Percentiles rank a stretch among this genome's conserved stretches.
Evolutionary conservation across 2,329 filamentous ascomycete genomes (phyloP).

Genomic region (Xenoacremonium recifei): DNA sequence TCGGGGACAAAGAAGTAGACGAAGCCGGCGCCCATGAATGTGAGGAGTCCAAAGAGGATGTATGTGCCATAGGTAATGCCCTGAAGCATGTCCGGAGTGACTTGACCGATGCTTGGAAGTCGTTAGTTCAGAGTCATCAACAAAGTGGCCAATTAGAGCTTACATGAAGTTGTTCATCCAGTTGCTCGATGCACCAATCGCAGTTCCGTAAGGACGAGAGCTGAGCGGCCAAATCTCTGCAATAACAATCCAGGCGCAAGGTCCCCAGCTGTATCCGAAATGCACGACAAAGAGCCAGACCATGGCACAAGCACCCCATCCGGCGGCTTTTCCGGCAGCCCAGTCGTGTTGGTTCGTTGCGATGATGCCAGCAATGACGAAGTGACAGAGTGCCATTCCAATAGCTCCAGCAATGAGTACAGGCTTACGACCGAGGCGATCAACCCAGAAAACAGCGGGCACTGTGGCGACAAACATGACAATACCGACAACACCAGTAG

Average conservation of each 20-base stretch:
- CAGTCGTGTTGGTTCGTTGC: conserved; percentile 63
- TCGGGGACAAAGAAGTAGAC: conserved; percentile 65
- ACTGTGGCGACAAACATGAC: conserved; percentile 68
- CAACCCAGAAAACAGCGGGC: conserved; percentile 64
- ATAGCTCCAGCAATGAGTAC: conserved; percentile 63
- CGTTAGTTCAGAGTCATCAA: neutral
- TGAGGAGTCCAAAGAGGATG: conserved; percentile 67
- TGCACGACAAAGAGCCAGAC: conserved; percentile 74
- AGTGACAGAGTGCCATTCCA: conserved; percentile 68
- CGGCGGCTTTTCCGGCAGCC: conserved; percentile 54
- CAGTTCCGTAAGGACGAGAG: conserved; percentile 67
- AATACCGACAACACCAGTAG: conserved; percentile 70
- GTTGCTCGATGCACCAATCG: conserved; percentile 64
- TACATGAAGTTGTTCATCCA: conserved; percentile 62
- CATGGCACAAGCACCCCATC: conserved; percentile 68
- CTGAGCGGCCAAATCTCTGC: conserved; percentile 74
- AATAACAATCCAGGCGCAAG: conserved; percentile 72
- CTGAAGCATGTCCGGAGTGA: conserved; percentile 66
- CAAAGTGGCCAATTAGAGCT: neutral
- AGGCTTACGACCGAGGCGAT: conserved; percentile 62
- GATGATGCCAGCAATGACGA: conserved; percentile 69
- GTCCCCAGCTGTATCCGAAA: conserved; percentile 76
- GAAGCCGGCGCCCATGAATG: conserved; percentile 58
- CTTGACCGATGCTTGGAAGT: conserved; percentile 53
- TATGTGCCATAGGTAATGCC: conserved; percentile 69